Conservation (phyloP, 352 stramenopile species). For the Phytophthora hybrid region DNA sequence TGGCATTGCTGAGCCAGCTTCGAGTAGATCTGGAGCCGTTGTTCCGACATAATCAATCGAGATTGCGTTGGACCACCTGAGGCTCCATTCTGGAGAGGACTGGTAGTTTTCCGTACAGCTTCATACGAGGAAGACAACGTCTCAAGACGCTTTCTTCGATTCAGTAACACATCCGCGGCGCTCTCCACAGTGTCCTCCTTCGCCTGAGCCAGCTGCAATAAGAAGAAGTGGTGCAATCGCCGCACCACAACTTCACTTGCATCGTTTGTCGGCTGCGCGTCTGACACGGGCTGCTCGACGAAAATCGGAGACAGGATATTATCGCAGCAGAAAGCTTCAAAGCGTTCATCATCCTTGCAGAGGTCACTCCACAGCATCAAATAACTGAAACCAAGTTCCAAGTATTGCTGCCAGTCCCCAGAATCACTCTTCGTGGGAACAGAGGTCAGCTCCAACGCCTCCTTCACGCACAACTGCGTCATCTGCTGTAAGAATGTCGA, state of each 20-base stretch:
- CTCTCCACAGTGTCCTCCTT: slow-evolving; percentile 23
- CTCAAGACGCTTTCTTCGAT: slow-evolving; percentile 34
- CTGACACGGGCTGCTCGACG: neutral
- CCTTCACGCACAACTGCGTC: slow-evolving; percentile 46
- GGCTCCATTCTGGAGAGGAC: slow-evolving; percentile 5
- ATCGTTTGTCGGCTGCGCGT: slow-evolving; percentile 5
- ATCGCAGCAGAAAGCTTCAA: slow-evolving; percentile 52
- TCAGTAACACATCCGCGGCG: slow-evolving; percentile 11
- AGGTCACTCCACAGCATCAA: slow-evolving; percentile 54
- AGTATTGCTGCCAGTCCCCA: slow-evolving; percentile 34
- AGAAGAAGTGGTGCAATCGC: slow-evolving; percentile 58
- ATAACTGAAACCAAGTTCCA: slow-evolving; percentile 61
- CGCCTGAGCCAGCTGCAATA: slow-evolving; percentile 41
- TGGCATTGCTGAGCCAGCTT: slow-evolving; percentile 60
- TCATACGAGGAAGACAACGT: slow-evolving; percentile 41
- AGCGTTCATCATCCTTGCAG: slow-evolving; percentile 28
- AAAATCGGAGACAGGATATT: slow-evolving; percentile 41
- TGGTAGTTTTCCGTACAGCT: slow-evolving; percentile 14
- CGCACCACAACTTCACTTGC: slow-evolving; percentile 36
- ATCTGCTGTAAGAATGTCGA: slow-evolving; percentile 48
- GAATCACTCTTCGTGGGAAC: neutral
- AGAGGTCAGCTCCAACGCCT: slow-evolving; percentile 24
- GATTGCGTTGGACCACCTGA: neutral
- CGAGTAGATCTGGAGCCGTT: slow-evolving; percentile 35
- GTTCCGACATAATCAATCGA: slow-evolving; percentile 14